Percentiles rank a stretch among this genome's conserved stretches.
Evolutionary conservation across 306 rosid genomes (phyloP).

Genomic region (Comarum palustre): DNA sequence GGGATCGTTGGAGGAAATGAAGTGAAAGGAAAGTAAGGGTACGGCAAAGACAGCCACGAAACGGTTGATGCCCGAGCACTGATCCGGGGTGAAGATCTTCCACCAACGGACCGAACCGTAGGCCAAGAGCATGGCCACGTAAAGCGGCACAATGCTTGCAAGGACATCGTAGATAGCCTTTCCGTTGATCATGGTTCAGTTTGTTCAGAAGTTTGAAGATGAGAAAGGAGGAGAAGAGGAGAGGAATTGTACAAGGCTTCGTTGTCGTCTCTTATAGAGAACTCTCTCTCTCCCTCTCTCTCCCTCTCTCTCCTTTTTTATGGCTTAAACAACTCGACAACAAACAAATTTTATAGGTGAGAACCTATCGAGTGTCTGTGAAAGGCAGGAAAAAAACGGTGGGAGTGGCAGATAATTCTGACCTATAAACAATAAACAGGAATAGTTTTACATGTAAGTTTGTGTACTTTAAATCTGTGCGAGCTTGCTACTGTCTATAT

Average conservation of each 20-base stretch:
- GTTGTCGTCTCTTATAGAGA: conserved; percentile 15
- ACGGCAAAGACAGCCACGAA: conserved; percentile 81
- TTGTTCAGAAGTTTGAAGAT: background rate
- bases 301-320: background rate
- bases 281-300: background rate
- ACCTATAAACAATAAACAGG: background rate
- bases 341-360: background rate
- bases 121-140: conserved; percentile 78
- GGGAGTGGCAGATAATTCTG: conserved; percentile 14
- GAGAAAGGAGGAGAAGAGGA: conserved; percentile 5
- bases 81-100: conserved; percentile 80
- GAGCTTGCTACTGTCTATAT: background rate
- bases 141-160: conserved; percentile 72
- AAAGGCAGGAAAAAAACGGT: conserved; percentile 3
- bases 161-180: conserved; percentile 77
- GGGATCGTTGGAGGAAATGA: conserved; percentile 73
- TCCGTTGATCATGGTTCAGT: conserved; percentile 53
- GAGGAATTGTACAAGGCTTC: background rate
- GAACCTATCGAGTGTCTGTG: conserved; percentile 10
- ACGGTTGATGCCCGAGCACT: conserved; percentile 84
- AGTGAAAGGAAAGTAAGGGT: conserved; percentile 77
- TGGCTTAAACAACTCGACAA: background rate
- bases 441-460: conserved; percentile 8
- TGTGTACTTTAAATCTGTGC: conserved; percentile 8
- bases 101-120: conserved; percentile 84